Base-by-base conservation (phyloP, 2,329 filamentous ascomycete species). In the Verticillium isaacii region DNA sequence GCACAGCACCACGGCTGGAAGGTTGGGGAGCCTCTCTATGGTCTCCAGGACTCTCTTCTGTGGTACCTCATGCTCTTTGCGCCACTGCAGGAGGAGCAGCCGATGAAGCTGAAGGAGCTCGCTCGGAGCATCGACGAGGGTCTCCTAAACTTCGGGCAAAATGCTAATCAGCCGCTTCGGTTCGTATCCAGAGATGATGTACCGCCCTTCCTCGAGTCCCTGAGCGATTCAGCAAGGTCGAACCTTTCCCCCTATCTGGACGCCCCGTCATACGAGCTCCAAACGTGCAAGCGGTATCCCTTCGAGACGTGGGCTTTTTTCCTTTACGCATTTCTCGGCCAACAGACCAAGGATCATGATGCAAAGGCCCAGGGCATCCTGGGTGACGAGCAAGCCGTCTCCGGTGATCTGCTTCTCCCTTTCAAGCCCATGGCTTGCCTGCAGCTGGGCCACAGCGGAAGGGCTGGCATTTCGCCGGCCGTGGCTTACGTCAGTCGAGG, bases 261-360 rank as follows among this genome's bases (percentile, higher is more conserved):
- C 2, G 70, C 72, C 23, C 70, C 74, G 7, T 66, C 62, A 14
- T 68, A 66, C 37, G 67, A 72, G n/a, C 66, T 67, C 17, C 64
- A 68, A 15, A 70, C 69, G 5, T 77, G 76, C 34, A 73, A 76
- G 41, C 70, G 68, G 1, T 67, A 72, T 4, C 69, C 73, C 1
- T 78, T 77, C 39, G 76, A 78, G 61, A 63, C 71, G 1, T 78
- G 75, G 75, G 74, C 73, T 1, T 78, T 79, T 57, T 79, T 77
- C 75, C 66, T 78, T 3, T 77, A 76, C 63, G 71, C 75, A 5
- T 70, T 78, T 57, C 69, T 78, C 11, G 77, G 76, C 1, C 75
- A 79, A 56, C 66, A 78, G 5, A 70, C 68, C 19, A 62, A 68
- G 8, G 75, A 79, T 60, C 58, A 62, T 3, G 77, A 79, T 63